These are phyloP conservation scores for Wickerhamomyces sp. DNA, from an alignment of 1,139 yeast genomes.

Conservation along the genomic window DNA sequence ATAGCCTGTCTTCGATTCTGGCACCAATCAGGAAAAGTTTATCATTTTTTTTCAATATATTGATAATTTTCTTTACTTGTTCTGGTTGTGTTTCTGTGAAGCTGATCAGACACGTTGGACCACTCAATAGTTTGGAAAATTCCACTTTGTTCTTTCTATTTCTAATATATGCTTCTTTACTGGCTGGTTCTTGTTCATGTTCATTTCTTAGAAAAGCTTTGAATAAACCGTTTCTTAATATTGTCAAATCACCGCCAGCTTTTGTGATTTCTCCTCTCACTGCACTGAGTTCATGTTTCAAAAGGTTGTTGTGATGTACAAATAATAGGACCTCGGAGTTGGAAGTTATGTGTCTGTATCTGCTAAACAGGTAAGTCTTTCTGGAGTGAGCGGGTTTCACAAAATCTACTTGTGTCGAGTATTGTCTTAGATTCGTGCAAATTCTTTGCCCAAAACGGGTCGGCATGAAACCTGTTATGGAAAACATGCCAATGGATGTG, in stretches of 20 bases:
- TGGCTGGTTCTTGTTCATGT: conserved; percentile 70
- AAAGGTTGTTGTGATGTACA: conserved; percentile 78
- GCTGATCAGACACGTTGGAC: conserved; percentile 83
- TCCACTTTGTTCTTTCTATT: conserved; percentile 54
- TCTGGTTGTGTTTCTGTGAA: conserved; percentile 68
- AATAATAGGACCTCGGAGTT: conserved; percentile 64
- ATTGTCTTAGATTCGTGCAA: background rate
- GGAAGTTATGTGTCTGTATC: conserved; percentile 67
- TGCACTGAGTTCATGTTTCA: conserved; percentile 59
- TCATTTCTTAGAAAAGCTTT: conserved; percentile 72
- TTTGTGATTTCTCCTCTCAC: conserved; percentile 58
- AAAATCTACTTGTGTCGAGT: conserved; percentile 25
- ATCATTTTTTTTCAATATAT: conserved; percentile 63
- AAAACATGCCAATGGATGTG: background rate
- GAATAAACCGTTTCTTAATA: conserved; percentile 65
- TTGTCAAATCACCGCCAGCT: conserved; percentile 62
- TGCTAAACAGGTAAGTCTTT: conserved; percentile 80
- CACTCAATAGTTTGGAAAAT: conserved; percentile 60
- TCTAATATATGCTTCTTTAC: conserved; percentile 44
- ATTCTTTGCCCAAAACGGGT: conserved; percentile 1
- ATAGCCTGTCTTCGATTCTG: conserved; percentile 56
- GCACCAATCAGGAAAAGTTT: conserved; percentile 83
- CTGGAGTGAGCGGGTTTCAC: conserved; percentile 38
- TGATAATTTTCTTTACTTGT: conserved; percentile 56
- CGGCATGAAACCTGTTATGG: background rate